phyloP scores from a whole-genome alignment of 306 rosid species.

The Dalbergia oliveri region DNA sequence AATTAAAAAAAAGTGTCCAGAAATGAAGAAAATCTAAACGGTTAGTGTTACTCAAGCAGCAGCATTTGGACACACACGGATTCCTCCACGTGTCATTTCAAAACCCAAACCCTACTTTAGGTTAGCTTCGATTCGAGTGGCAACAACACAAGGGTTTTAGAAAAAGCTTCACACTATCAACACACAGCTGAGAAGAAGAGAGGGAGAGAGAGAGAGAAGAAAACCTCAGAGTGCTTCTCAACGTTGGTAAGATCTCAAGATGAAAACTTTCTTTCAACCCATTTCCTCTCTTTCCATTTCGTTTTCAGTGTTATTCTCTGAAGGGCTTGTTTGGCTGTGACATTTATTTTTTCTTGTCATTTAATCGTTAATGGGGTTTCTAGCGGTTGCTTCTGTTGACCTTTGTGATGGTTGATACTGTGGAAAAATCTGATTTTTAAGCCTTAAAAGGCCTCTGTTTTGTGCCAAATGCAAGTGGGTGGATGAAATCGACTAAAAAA shows the following conservation, averaged over 20 bases:
- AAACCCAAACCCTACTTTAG: slow-evolving; percentile 40
- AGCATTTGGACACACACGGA: background rate
- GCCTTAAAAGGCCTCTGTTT: slow-evolving; percentile 6
- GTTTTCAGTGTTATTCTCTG: slow-evolving; percentile 23
- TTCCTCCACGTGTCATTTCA: slow-evolving; percentile 33
- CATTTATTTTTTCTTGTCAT: background rate
- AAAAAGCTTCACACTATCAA: background rate
- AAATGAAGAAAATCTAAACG: slow-evolving; percentile 1
- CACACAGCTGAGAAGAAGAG: background rate
- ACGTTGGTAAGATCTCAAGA: slow-evolving; percentile 41
- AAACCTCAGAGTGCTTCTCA: slow-evolving; percentile 9
- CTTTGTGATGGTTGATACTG: background rate
- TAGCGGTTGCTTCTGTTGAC: background rate
- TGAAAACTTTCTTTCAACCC: slow-evolving; percentile 12
- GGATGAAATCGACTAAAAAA: slow-evolving; percentile 4
- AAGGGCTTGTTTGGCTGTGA: background rate
- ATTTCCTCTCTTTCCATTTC: background rate
- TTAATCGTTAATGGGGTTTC: slow-evolving; percentile 15
- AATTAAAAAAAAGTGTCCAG: background rate
- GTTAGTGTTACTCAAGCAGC: background rate
- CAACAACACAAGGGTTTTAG: slow-evolving; percentile 35
- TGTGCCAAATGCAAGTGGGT: slow-evolving; percentile 12
- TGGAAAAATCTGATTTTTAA: slow-evolving; percentile 20
- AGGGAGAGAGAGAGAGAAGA: background rate
- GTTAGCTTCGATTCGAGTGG: background rate